These are phyloP conservation scores for Abrus precatorius DNA, from an alignment of 306 rosid genomes.

Conservation along the genomic window DNA sequence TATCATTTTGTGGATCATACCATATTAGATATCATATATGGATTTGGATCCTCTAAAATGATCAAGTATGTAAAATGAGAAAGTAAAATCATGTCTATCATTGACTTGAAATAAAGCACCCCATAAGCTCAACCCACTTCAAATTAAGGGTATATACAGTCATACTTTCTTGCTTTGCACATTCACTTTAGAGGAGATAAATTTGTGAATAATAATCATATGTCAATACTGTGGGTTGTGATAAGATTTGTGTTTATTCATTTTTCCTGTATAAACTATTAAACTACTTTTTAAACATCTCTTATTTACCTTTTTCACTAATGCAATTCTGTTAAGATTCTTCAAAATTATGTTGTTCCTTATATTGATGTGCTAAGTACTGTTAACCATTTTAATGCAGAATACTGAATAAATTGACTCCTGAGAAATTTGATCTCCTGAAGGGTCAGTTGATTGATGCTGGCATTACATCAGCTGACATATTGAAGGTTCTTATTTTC, in stretches of 20 bases:
- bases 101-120: background rate
- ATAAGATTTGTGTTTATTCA: background rate
- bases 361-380: slow-evolving; percentile 19
- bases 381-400: slow-evolving; percentile 58
- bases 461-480: slow-evolving; percentile 96
- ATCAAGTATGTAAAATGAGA: background rate
- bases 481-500: slow-evolving; percentile 68
- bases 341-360: slow-evolving; percentile 22
- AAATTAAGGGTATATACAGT: background rate
- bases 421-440: slow-evolving; percentile 96
- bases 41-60: background rate
- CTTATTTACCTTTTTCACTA: background rate
- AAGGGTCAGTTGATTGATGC: slow-evolving; percentile 95
- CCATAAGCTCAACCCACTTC: background rate
- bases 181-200: background rate
- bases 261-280: slow-evolving; percentile 16
- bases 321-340: slow-evolving; percentile 5
- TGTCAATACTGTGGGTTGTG: background rate
- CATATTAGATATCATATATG: background rate
- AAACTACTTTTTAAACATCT: background rate
- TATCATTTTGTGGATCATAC: slow-evolving; percentile 28
- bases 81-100: no score
- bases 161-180: background rate
- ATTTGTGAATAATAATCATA: background rate
- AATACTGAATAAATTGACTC: slow-evolving; percentile 94